phyloP scores from a whole-genome alignment of 495 filamentous ascomycete genomes.

The Penicillium pulvis region DNA sequence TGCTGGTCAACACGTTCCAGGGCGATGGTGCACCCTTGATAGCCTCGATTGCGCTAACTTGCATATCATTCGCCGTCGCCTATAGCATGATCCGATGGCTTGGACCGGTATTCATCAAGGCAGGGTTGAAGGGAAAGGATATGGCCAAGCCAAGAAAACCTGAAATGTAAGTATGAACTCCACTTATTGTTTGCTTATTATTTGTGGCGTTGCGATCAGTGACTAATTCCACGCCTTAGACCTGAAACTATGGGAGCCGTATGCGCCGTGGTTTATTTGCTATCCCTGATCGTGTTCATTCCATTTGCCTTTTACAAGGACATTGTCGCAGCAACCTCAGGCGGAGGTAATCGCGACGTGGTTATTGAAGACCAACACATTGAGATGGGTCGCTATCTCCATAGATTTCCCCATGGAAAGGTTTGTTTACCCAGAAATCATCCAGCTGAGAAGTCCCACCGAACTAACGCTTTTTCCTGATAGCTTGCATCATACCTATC shows the following conservation, averaged over 20 bases:
- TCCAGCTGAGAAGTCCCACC: too few relatives aligned
- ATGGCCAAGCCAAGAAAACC: conserved; percentile 75
- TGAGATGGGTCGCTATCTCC: conserved; percentile 76
- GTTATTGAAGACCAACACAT: conserved; percentile 66
- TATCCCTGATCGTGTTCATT: conserved; percentile 86
- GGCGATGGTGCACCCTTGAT: conserved; percentile 88
- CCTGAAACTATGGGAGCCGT: conserved; percentile 98
- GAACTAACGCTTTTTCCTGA: conserved; percentile 2
- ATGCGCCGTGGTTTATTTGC: conserved; percentile 87
- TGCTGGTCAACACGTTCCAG: conserved; percentile 79
- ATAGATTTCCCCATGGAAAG: conserved; percentile 93
- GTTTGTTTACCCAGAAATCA: conserved; percentile 40
- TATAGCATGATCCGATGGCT: conserved; percentile 93
- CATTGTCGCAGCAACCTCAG: conserved; percentile 93
- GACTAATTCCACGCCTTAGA: conserved; percentile 42
- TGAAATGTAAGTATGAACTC: conserved; percentile 63
- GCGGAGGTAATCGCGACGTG: conserved; percentile 87
- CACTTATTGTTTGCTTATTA: too few relatives aligned
- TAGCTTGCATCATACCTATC: conserved; percentile 95
- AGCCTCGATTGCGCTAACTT: conserved; percentile 83
- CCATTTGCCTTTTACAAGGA: conserved; percentile 98
- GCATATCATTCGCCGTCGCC: conserved; percentile 75
- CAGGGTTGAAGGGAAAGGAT: conserved; percentile 89
- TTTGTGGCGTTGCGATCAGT: conserved; percentile 3
- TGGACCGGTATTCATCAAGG: conserved; percentile 84